These are phyloP conservation scores for Fusarium abutilonis DNA, from an alignment of 2,329 filamentous ascomycete genomes.

Conservation along the genomic window DNA sequence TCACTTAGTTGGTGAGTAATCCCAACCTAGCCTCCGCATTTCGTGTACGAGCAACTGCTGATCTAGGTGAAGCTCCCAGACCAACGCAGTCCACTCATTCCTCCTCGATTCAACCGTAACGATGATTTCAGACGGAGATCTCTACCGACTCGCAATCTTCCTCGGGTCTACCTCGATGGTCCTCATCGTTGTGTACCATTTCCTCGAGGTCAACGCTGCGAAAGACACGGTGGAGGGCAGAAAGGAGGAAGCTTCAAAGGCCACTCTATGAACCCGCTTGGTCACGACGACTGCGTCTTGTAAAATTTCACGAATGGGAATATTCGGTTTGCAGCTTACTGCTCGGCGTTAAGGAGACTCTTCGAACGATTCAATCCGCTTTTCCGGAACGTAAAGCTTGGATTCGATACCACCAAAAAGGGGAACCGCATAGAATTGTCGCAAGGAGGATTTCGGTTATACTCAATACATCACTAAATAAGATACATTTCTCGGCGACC, in stretches of 20 bases:
- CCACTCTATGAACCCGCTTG: conserved; percentile 27
- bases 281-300: conserved; percentile 13
- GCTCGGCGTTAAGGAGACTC: conserved; percentile 36
- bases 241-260: conserved; percentile 30
- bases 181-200: conserved; percentile 94
- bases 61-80: conserved; percentile 21
- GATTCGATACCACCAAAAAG: conserved; percentile 12
- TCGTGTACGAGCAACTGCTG: conserved; percentile 16
- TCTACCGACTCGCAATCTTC: conserved; percentile 92
- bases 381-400: conserved; percentile 9
- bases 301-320: conserved; percentile 23
- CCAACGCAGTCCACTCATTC: conserved; percentile 8
- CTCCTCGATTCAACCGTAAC: conserved; percentile 50
- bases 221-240: conserved; percentile 19
- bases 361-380: conserved; percentile 14
- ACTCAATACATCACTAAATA: conserved; percentile 7
- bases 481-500: background rate
- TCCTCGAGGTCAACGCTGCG: conserved; percentile 87
- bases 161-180: conserved; percentile 91
- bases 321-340: conserved; percentile 26
- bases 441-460: conserved; percentile 6
- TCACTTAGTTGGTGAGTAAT: conserved; percentile 9
- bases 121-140: conserved; percentile 94
- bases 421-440: conserved; percentile 2
- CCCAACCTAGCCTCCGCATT: background rate